Evolutionary conservation across 2,329 filamentous ascomycete genomes (phyloP).

Genomic region (Elsinoe batatas): DNA sequence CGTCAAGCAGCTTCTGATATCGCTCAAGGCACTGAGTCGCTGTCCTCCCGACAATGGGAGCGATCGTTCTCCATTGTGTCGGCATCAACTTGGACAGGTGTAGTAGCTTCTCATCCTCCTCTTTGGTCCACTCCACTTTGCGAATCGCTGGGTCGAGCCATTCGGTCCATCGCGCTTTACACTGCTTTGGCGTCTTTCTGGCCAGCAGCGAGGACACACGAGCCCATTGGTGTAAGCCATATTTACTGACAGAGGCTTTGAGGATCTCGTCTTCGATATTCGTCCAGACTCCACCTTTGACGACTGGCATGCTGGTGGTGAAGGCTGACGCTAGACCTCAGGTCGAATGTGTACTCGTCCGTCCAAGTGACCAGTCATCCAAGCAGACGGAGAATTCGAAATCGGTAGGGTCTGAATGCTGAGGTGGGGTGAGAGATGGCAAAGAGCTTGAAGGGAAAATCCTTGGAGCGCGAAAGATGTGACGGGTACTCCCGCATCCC

Average conservation of each 20-base stretch:
- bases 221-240: conserved; percentile 95
- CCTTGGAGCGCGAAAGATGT: neutral
- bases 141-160: conserved; percentile 97
- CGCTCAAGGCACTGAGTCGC: conserved; percentile 95
- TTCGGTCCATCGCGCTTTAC: conserved; percentile 96
- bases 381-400: too few species aligned
- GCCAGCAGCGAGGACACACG: conserved; percentile 94
- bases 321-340: neutral
- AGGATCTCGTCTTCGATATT: conserved; percentile 88
- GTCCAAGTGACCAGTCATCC: too few species aligned
- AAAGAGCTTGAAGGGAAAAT: neutral
- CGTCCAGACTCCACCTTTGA: conserved; percentile 59
- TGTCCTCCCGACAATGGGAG: conserved; percentile 89
- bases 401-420: neutral
- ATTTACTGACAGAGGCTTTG: conserved; percentile 89
- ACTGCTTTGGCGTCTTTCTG: conserved; percentile 97
- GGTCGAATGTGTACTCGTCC: neutral
- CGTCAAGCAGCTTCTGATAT: conserved; percentile 92
- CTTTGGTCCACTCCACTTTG: conserved; percentile 98
- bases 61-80: conserved; percentile 97
- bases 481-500: neutral
- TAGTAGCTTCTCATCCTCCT: conserved; percentile 94
- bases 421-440: neutral
- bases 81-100: conserved; percentile 98
- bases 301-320: conserved; percentile 47